Evolutionary conservation across 2,329 filamentous ascomycete species (phyloP).

Genomic region (Nannizziopsis barbatae): DNA sequence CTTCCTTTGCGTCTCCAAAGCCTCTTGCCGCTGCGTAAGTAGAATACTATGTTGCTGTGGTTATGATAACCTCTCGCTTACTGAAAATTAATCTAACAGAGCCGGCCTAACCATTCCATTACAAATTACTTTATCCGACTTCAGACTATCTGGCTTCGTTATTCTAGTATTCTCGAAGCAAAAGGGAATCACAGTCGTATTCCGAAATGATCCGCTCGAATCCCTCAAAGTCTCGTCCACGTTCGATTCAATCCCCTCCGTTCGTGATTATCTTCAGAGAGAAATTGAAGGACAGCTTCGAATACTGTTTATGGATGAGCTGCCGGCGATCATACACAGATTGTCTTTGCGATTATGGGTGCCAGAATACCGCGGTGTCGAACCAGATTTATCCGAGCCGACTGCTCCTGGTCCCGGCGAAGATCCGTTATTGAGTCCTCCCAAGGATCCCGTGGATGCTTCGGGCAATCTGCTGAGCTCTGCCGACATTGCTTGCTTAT

Average conservation of each 20-base stretch:
- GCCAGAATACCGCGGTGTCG: constrained; percentile 62
- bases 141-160: constrained; percentile 91
- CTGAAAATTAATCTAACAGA: constrained; percentile 21
- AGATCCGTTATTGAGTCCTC: constrained; percentile 71
- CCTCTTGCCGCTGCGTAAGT: constrained; percentile 68
- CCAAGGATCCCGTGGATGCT: constrained; percentile 69
- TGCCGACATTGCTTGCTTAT: constrained; percentile 62
- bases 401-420: constrained; percentile 51
- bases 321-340: constrained; percentile 91
- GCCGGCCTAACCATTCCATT: constrained; percentile 93
- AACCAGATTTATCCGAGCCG: constrained; percentile 24
- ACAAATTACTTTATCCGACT: constrained; percentile 90
- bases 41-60: background rate
- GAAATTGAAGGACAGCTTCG: constrained; percentile 91
- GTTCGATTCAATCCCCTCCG: constrained; percentile 97
- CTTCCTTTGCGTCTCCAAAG: constrained; percentile 81
- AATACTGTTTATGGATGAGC: constrained; percentile 92
- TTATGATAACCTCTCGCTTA: constrained; percentile 5
- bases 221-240: constrained; percentile 97
- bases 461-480: constrained; percentile 67
- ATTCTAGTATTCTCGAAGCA: constrained; percentile 96
- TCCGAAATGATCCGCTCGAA: constrained; percentile 94
- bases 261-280: constrained; percentile 89
- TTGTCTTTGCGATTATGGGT: constrained; percentile 82
- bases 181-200: constrained; percentile 92